Percentiles rank a stretch among this genome's conserved stretches.
These are phyloP conservation scores for Fusarium torreyae DNA, from an alignment of 2,329 filamentous ascomycete species.

Conservation along the genomic window DNA sequence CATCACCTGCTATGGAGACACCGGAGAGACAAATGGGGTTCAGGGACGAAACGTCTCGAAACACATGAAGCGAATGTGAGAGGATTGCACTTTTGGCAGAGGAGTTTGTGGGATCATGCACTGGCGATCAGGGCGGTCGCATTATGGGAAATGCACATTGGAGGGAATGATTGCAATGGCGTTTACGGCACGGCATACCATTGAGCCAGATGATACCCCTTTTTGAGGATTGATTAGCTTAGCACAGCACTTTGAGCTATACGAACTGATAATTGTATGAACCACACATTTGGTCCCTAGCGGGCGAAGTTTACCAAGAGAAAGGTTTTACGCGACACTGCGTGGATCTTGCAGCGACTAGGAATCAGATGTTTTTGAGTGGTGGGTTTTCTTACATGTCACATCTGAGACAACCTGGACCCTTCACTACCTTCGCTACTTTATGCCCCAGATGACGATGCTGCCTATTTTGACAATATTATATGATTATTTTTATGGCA, in stretches of 20 bases:
- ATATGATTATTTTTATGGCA: not conserved
- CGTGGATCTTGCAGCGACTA: not conserved
- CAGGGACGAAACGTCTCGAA: slow-evolving; percentile 7
- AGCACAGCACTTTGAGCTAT: slow-evolving; percentile 1
- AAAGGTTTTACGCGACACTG: not conserved
- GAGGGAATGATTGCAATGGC: slow-evolving; percentile 23
- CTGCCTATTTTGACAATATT: not conserved
- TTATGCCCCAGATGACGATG: no score
- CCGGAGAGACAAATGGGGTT: slow-evolving; percentile 14
- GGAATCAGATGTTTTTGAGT: slow-evolving; percentile 2
- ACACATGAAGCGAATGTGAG: not conserved
- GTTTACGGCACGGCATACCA: slow-evolving; percentile 39
- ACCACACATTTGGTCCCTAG: not conserved
- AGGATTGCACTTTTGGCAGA: slow-evolving; percentile 1
- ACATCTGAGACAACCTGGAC: not conserved
- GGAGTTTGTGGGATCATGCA: slow-evolving; percentile 17
- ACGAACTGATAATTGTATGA: not conserved
- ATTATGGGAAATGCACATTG: not conserved
- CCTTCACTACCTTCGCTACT: not conserved
- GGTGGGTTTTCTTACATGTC: not conserved
- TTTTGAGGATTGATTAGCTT: slow-evolving; percentile 33
- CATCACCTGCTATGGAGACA: slow-evolving; percentile 23
- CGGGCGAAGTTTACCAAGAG: not conserved
- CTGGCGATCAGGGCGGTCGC: not conserved
- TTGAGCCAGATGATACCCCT: slow-evolving; percentile 41